Base-by-base conservation (phyloP, 2,329 filamentous ascomycete species). In the Xylariomycetidae sp. region DNA sequence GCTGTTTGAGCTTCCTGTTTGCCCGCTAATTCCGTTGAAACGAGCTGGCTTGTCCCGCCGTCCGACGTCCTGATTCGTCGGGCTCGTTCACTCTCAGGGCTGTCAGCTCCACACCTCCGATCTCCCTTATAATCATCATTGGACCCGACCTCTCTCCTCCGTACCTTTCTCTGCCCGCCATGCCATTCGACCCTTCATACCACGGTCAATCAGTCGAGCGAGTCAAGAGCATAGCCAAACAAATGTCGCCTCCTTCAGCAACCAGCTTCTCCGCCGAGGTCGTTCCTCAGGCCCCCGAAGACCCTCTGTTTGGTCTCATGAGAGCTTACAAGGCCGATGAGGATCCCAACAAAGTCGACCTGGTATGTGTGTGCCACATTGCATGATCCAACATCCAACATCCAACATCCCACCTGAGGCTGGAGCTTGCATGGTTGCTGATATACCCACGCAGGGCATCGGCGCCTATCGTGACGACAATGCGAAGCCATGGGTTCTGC, bases 401-500 rank as follows among this genome's bases (percentile, higher is more conserved):
- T n/a, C n/a, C n/a, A n/a, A n/a, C n/a, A n/a, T n/a, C n/a, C n/a
- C n/a, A n/a, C n/a, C n/a, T n/a, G n/a, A n/a, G n/a, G n/a, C n/a
- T n/a, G n/a, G n/a, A n/a, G n/a, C n/a, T n/a, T n/a, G n/a, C n/a
- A n/a, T n/a, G n/a, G n/a, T n/a, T n/a, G n/a, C n/a, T n/a, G n/a
- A n/a, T n/a, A n/a, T n/a, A n/a, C n/a, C n/a, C n/a, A n/a, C n/a
- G 11, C 14, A 78, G 75, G 78, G 78, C 38, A 80, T 97, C 67
- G 92, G 92, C 50, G 92, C 92, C 38, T 98, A 98, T 67, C 77
- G 92, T 59, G 92, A 95, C 57, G 74, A 97, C 67, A 84, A 89
- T 58, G 90, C 88, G 41, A 97, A 97, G 70, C 92, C 92, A 3
- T 98, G 92, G 92, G 81, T 98, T 42, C 67, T 98, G 44, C 90